These are phyloP conservation scores for Corynespora cassiicola DNA, from an alignment of 2,329 filamentous ascomycete species.

Conservation along the genomic window DNA sequence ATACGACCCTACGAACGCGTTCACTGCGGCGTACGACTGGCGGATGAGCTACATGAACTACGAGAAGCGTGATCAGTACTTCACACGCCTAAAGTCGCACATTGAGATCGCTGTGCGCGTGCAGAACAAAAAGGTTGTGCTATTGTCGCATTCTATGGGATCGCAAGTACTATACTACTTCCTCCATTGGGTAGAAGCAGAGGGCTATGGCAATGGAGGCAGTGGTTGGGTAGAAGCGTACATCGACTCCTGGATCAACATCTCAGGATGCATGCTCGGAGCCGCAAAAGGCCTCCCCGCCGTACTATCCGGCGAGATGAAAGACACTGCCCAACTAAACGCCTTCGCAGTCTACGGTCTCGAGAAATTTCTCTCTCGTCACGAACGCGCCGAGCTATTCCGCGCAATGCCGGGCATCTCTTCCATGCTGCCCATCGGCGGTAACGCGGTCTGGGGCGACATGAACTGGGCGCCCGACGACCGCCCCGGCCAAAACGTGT, in stretches of 20 bases:
- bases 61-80: slow-evolving; percentile 91
- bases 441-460: slow-evolving; percentile 94
- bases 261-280: slow-evolving; percentile 96
- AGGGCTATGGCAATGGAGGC: slow-evolving; percentile 80
- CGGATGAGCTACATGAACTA: slow-evolving; percentile 88
- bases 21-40: slow-evolving; percentile 85
- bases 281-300: slow-evolving; percentile 90
- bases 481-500: slow-evolving; percentile 71
- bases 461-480: slow-evolving; percentile 88
- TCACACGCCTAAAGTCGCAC: slow-evolving; percentile 85
- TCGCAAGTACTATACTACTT: slow-evolving; percentile 91
- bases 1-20: slow-evolving; percentile 84
- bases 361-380: slow-evolving; percentile 90
- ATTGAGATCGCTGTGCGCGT: slow-evolving; percentile 84
- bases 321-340: slow-evolving; percentile 95
- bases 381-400: slow-evolving; percentile 92
- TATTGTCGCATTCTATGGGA: slow-evolving; percentile 97
- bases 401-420: slow-evolving; percentile 96
- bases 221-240: slow-evolving; percentile 88
- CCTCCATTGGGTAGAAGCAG: slow-evolving; percentile 80
- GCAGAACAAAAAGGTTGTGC: slow-evolving; percentile 77
- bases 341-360: slow-evolving; percentile 95
- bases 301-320: slow-evolving; percentile 95
- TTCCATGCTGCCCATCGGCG: slow-evolving; percentile 94
- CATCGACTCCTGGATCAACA: slow-evolving; percentile 96